phyloP scores from a whole-genome alignment of 202 grass and related monocot species.

The Saccharum hybrid region DNA sequence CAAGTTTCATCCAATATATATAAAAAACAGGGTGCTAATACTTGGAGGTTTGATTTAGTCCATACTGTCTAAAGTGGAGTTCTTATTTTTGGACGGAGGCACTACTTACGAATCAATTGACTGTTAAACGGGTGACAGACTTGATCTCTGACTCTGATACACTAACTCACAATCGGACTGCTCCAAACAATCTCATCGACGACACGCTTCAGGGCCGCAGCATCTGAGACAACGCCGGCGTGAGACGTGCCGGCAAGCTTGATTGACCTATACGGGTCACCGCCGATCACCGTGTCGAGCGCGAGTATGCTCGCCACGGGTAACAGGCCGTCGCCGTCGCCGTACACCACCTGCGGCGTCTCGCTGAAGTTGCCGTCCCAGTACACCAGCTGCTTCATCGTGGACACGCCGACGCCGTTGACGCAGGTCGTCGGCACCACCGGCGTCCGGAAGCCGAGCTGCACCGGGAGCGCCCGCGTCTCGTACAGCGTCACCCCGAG shows the following conservation, averaged over 20 bases:
- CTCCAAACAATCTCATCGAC: slow-evolving; percentile 4
- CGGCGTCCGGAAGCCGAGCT: too few relatives aligned
- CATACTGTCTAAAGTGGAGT: too few relatives aligned
- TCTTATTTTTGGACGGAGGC: too few relatives aligned
- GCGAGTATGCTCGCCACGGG: slow-evolving; percentile 37
- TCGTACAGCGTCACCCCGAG: too few relatives aligned
- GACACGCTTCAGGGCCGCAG: not conserved
- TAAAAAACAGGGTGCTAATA: too few relatives aligned
- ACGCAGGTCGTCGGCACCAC: slow-evolving; percentile 49
- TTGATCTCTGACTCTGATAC: too few relatives aligned
- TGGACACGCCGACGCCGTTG: slow-evolving; percentile 38
- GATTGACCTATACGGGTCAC: slow-evolving; percentile 27
- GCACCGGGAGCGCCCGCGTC: not conserved
- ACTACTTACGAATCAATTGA: too few relatives aligned
- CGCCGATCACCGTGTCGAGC: slow-evolving; percentile 40
- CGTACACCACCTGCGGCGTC: slow-evolving; percentile 43
- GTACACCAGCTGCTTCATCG: slow-evolving; percentile 37
- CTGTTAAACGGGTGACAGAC: too few relatives aligned
- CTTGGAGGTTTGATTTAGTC: too few relatives aligned
- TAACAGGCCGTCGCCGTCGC: slow-evolving; percentile 47
- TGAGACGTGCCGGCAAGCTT: slow-evolving; percentile 13
- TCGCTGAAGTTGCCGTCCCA: slow-evolving; percentile 39
- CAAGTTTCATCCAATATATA: too few relatives aligned
- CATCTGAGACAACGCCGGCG: not conserved
- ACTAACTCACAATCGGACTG: not conserved